Evolutionary conservation across 768 basidiomycete genomes (phyloP).

Genomic region (Favolaschia claudopus): DNA sequence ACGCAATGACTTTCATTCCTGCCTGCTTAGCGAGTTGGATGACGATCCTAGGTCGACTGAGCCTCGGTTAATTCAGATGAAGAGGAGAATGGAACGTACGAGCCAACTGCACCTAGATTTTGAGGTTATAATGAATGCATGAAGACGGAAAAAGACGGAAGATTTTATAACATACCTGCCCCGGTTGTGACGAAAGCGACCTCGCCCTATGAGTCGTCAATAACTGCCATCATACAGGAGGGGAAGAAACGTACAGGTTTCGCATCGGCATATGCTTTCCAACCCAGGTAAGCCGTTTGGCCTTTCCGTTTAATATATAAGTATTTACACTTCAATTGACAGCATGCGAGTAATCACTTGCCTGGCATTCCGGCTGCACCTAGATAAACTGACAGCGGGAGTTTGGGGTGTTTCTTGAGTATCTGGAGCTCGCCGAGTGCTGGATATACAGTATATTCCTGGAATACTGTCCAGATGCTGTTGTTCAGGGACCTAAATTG

Average conservation of each 20-base stretch:
- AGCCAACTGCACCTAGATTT: neutral
- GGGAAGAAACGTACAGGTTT: neutral
- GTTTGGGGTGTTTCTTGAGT: neutral
- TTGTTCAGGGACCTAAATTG: neutral
- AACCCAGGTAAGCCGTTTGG: neutral
- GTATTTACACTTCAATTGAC: too few species aligned
- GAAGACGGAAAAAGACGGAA: too few species aligned
- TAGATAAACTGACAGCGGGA: neutral
- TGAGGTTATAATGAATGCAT: neutral
- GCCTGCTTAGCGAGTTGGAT: conserved; percentile 6
- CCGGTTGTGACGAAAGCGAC: neutral
- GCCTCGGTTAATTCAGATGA: neutral
- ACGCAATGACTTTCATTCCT: conserved; percentile 6
- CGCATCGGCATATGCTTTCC: neutral
- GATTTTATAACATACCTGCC: conserved; percentile 2
- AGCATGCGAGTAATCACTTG: too few species aligned
- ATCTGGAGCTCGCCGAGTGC: neutral
- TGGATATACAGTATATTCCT: neutral
- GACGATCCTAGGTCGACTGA: neutral
- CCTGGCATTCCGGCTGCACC: conserved; percentile 26
- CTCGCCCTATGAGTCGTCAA: neutral
- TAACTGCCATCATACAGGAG: neutral
- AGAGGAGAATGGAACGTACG: neutral
- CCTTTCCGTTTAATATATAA: neutral
- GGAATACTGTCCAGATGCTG: neutral